Evolutionary conservation across 306 rosid genomes (phyloP).

Genomic region (Casuarina glauca): DNA sequence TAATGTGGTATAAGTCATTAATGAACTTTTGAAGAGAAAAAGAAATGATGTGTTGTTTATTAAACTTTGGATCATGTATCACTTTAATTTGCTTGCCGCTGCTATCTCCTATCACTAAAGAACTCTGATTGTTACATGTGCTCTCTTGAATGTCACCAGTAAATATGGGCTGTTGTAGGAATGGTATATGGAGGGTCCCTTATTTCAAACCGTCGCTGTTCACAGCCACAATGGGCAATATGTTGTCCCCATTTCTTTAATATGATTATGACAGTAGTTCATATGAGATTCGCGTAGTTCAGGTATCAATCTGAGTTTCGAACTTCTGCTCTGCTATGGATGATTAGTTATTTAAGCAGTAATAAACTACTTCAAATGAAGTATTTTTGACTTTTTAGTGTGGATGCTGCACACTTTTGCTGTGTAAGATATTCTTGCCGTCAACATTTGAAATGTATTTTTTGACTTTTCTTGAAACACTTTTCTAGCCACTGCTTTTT

Average conservation of each 20-base stretch:
- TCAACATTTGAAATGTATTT: not conserved
- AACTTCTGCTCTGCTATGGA: not conserved
- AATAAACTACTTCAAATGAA: not conserved
- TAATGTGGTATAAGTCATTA: not conserved
- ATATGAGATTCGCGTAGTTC: not conserved
- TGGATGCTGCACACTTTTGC: not conserved
- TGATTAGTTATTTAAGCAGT: conserved; percentile 1
- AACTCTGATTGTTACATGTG: conserved; percentile 5
- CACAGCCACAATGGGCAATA: conserved; percentile 99
- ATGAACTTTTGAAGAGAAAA: not conserved
- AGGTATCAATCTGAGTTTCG: conserved; percentile 1
- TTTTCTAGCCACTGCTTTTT: not conserved
- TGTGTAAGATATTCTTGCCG: not conserved
- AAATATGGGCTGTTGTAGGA: conserved; percentile 86
- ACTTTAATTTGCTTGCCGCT: not conserved
- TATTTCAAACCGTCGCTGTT: conserved; percentile 90
- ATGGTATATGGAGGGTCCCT: conserved; percentile 70
- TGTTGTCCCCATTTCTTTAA: conserved; percentile 28
- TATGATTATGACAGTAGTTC: conserved; percentile 12
- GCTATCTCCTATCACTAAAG: not conserved
- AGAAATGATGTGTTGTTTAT: too few species aligned
- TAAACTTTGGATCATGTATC: not conserved
- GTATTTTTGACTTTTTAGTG: not conserved
- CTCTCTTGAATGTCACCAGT: conserved; percentile 48
- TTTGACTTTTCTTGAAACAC: not conserved